Percentiles rank a stretch among this genome's conserved stretches.
Evolutionary conservation across 164 flowering plant species (phyloP).

Genomic region (Vitis vinifera): ASM3070453v1 NC_081807.1:10285001-10285500

Average conservation of each 20-base stretch:
- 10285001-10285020: no score
- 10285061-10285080: slow-evolving; percentile 64
- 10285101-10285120: slow-evolving; percentile 64
- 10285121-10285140: slow-evolving; percentile 59
- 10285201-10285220: slow-evolving; percentile 54
- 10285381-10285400: slow-evolving; percentile 62
- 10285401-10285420: slow-evolving; percentile 48
- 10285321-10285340: slow-evolving; percentile 69
- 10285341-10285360: slow-evolving; percentile 49
- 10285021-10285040: no score
- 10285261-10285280: slow-evolving; percentile 60
- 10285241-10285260: slow-evolving; percentile 64
- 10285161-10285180: slow-evolving; percentile 49
- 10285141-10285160: slow-evolving; percentile 65
- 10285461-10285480: slow-evolving; percentile 48
- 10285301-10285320: slow-evolving; percentile 62
- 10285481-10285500: slow-evolving; percentile 51
- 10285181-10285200: slow-evolving; percentile 72
- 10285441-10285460: slow-evolving; percentile 46
- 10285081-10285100: slow-evolving; percentile 36
- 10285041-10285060: neutral
- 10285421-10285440: slow-evolving; percentile 65
- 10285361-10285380: slow-evolving; percentile 42
- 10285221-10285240: slow-evolving; percentile 70
- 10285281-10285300: slow-evolving; percentile 61